Base-by-base conservation (phyloP, 1,139 yeast species). In the Dujonia santamariae region DNA sequence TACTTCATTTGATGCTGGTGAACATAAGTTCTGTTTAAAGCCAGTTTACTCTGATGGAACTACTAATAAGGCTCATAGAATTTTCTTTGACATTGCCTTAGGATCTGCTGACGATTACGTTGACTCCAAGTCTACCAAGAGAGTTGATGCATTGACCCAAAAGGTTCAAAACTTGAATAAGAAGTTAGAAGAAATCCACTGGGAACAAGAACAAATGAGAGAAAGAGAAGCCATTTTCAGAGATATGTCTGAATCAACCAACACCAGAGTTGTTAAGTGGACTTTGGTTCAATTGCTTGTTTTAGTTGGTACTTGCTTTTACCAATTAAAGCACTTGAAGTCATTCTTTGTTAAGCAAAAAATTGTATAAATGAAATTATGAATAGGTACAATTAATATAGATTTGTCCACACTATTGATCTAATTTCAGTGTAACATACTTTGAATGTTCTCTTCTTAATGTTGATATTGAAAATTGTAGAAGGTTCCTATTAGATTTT, bases 261-360 rank as follows among this genome's bases (percentile, higher is more conserved):
- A 70, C 51, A 46, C 70, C 15, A 59, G 73, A 40, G 75, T 70
- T 19, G 61, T 69, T 26, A 63, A 56, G 48, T 70, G 75, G 75
- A 65, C 73, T 31, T 47, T 70, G 39, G 53, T 70, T 31, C 76
- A 70, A 53, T 56, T 69, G 44, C 16, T 66, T 23, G 75, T 70
- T 11, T 67, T 70, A 57, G 54, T 67, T 26, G 74, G 72, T 36
- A 67, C 76, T 21, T 69, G 75, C 50, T 56, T 63, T 39, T 70
- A 68, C 56, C 76, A 70, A 51, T 63, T 70, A 52, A 65, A 64
- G 39, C 75, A 69, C 52, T 69, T 70, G 66, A 69, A 68, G 67
- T 50, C 72, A 30, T 70, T 70, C 62, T 70, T 70, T 41, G 75
- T 69, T 43, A 70, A 70, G 54, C 76, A 70, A 54, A 70, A 70